phyloP scores from a whole-genome alignment of 1,284 basidiomycete species.

The Rhodotorula glutinis region DNA sequence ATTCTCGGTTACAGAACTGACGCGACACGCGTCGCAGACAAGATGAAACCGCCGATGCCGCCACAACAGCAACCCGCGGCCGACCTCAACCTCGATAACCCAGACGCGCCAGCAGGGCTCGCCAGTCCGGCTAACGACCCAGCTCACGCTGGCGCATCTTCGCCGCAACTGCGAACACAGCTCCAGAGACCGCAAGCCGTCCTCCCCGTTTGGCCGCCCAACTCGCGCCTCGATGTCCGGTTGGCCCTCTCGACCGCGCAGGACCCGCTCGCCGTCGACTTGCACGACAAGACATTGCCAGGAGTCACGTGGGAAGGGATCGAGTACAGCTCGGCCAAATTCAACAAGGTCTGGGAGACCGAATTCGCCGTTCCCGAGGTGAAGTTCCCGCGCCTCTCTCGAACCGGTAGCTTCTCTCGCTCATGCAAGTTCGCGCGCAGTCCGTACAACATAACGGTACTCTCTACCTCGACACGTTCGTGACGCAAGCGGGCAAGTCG shows the following conservation, averaged over 20 bases:
- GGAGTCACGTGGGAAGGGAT: slow-evolving; percentile 76
- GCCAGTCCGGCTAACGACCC: neutral
- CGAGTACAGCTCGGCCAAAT: slow-evolving; percentile 72
- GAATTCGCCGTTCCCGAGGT: slow-evolving; percentile 71
- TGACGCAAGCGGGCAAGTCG: slow-evolving; percentile 64
- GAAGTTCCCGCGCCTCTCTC: slow-evolving; percentile 41
- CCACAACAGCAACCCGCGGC: neutral
- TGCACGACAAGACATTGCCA: slow-evolving; percentile 57
- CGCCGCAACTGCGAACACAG: neutral
- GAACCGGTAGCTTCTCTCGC: neutral
- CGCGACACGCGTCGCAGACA: neutral
- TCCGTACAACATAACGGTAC: slow-evolving; percentile 70
- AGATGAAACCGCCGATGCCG: neutral
- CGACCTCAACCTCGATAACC: too few relatives aligned
- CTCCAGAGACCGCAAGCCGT: neutral
- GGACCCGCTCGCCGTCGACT: slow-evolving; percentile 53
- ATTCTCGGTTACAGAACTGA: neutral
- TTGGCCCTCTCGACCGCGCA: slow-evolving; percentile 51
- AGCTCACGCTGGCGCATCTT: too few relatives aligned
- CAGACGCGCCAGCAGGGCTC: neutral
- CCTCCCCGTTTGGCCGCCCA: slow-evolving; percentile 11
- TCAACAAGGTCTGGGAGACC: slow-evolving; percentile 67
- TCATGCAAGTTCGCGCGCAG: slow-evolving; percentile 48
- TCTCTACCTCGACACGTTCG: slow-evolving; percentile 70
- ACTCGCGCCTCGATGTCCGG: slow-evolving; percentile 28